Percentiles rank a stretch among this genome's conserved stretches.
Evolutionary conservation across 331 rosid species (phyloP).

Genomic region (Acacia concinna): DNA sequence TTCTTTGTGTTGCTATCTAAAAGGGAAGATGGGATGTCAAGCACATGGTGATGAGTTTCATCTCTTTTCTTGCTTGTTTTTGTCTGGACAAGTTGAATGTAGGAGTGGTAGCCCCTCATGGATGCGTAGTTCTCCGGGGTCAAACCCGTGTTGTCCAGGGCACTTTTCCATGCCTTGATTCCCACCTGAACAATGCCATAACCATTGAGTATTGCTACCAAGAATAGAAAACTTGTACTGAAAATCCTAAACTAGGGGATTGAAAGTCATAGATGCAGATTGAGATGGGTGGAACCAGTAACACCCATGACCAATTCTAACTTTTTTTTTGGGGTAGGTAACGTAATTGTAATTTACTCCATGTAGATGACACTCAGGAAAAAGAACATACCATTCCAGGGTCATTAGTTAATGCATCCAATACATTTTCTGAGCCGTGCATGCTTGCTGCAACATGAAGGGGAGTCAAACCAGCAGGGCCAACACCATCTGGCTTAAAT

Average conservation of each 20-base stretch:
- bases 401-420: conserved; percentile 82
- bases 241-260: background rate
- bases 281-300: background rate
- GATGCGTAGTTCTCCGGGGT: conserved; percentile 75
- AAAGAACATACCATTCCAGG: conserved; percentile 69
- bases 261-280: background rate
- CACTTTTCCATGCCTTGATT: conserved; percentile 77
- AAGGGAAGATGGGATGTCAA: conserved; percentile 55
- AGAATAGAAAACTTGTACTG: background rate
- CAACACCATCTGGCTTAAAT: conserved; percentile 69
- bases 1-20: conserved; percentile 44
- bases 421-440: conserved; percentile 61
- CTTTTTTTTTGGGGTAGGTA: background rate
- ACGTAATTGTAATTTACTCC: background rate
- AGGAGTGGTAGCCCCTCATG: conserved; percentile 58
- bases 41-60: conserved; percentile 45
- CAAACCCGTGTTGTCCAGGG: conserved; percentile 62
- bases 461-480: conserved; percentile 91
- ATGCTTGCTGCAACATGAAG: conserved; percentile 82
- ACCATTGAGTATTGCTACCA: background rate
- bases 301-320: background rate
- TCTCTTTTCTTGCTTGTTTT: conserved; percentile 48
- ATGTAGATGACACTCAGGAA: conserved; percentile 3
- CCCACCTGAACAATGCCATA: conserved; percentile 60
- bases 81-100: conserved; percentile 65